Evolutionary conservation across 2,329 filamentous ascomycete species (phyloP), one percentile per base, ranked within the genome.

Genomic region (Cryphonectria carpinicola): DNA sequence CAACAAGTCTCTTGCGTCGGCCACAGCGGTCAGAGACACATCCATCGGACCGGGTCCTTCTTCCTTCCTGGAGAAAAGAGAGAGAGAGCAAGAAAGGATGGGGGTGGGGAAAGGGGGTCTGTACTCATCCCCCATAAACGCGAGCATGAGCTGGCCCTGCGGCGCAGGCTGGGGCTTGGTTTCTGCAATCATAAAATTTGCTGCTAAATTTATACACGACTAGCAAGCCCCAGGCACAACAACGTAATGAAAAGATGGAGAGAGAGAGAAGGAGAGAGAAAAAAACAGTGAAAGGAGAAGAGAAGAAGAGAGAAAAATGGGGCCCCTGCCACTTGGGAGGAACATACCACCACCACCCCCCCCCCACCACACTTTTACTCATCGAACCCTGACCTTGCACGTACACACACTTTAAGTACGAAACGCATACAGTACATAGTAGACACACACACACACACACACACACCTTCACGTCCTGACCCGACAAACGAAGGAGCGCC

Each of bases 141-240:
- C 32, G 4, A 14, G 28, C 56, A 22, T 35, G 56, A 4, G 56
- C 17, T 37, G 62, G 62, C 41, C 41, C 66, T 60, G 22, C 49
- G 56, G 37, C 39, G 62, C 62, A 43, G 62, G 56, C 62, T 37
- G 56, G 56, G 32, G 52, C 52, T 64, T 39, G 39, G 64, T 52
- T 64, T n/a, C 41, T 46, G 5, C n/a, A 52, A 65, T 52, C 63
- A 49, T 65, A 35, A 64, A 64, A 65, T 65, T 72, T 56, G 69
- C 64, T 72, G 70, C 70, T 71, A 71, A 71, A 69, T 71, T 69
- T 71, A 71, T 43, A 65, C 41, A 65, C 63, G 43, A 32, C 41
- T 22, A 65, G 41, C 25, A 35, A 28, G 25, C 41, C 39, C 54
- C 54, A 58, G 54, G 54, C 11, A 58, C 54, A 7, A 32, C 46